Percentiles rank a stretch among this genome's conserved stretches.
Conservation (phyloP, 257 asterid species). For the Scutellaria barbata region DNA sequence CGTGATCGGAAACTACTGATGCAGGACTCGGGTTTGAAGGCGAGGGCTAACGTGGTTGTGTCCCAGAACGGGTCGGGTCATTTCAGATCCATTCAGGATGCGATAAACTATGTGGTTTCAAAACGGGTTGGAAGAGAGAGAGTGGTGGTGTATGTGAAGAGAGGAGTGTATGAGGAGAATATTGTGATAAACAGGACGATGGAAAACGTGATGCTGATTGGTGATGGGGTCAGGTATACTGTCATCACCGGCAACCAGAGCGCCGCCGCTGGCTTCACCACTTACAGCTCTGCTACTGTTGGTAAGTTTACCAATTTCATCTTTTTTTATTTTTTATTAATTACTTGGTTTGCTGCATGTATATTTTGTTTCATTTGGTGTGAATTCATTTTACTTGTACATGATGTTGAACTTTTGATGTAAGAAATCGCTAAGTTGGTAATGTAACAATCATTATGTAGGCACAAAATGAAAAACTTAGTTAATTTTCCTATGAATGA, state of each 20-base stretch:
- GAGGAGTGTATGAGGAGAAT: slow-evolving; percentile 76
- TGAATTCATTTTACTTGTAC: no score
- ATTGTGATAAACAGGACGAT: slow-evolving; percentile 49
- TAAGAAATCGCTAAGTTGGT: no score
- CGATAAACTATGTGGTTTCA: slow-evolving; percentile 54
- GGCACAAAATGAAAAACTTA: no score
- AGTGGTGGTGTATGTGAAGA: slow-evolving; percentile 69
- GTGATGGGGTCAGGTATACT: slow-evolving; percentile 72
- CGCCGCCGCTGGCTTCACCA: slow-evolving; percentile 63
- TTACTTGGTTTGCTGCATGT: background rate
- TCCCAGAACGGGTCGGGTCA: slow-evolving; percentile 69
- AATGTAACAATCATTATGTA: no score
- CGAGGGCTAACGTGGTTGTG: slow-evolving; percentile 57
- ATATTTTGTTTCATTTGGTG: no score
- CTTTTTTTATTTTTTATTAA: background rate
- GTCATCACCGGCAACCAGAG: slow-evolving; percentile 73
- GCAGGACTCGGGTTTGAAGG: slow-evolving; percentile 40
- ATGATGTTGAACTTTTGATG: no score
- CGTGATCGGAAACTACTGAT: slow-evolving; percentile 54
- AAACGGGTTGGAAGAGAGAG: slow-evolving; percentile 46
- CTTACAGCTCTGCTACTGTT: slow-evolving; percentile 79
- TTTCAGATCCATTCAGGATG: slow-evolving; percentile 70
- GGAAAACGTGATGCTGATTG: slow-evolving; percentile 71
- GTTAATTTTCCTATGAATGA: no score
- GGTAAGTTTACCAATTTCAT: slow-evolving; percentile 46